Conservation (phyloP, 2,329 filamentous ascomycete genomes). For the Basipetospora chlamydospora region DNA sequence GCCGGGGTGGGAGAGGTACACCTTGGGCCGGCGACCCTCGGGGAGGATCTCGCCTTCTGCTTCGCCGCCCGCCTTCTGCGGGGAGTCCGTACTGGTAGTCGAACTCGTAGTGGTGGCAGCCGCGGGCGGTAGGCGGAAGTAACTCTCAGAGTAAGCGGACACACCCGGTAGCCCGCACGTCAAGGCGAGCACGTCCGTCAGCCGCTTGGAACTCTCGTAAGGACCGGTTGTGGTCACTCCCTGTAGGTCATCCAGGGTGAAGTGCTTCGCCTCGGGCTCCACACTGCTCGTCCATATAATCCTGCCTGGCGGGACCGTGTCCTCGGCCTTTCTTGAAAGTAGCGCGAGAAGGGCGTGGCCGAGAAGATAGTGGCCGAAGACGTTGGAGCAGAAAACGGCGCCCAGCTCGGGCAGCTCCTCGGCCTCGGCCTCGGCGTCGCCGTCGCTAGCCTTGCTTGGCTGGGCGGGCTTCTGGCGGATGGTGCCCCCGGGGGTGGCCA, state of each 20-base stretch:
- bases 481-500: conserved; percentile 32
- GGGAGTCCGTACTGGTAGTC: no score
- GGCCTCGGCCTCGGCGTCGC: conserved; percentile 9
- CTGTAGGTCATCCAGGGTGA: conserved; percentile 63
- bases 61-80: conserved; percentile 5
- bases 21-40: conserved; percentile 32
- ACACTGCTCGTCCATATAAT: conserved; percentile 82
- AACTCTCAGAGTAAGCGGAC: conserved; percentile 5
- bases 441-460: no score
- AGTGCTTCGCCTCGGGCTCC: conserved; percentile 42
- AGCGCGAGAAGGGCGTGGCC: conserved; percentile 67
- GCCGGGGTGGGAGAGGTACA: conserved; percentile 76
- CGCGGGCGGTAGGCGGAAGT: conserved; percentile 7
- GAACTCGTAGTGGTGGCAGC: background rate
- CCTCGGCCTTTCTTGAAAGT: conserved; percentile 34
- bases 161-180: conserved; percentile 55
- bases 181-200: conserved; percentile 73
- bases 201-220: conserved; percentile 78
- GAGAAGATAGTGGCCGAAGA: conserved; percentile 91
- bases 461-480: no score
- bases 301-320: conserved; percentile 37
- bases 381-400: conserved; percentile 76
- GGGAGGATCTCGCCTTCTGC: conserved; percentile 10
- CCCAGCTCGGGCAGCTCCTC: conserved; percentile 42
- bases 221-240: conserved; percentile 45